Evolutionary conservation across 495 filamentous ascomycete species (phyloP).

Genomic region (Chaetomium tenue): DNA sequence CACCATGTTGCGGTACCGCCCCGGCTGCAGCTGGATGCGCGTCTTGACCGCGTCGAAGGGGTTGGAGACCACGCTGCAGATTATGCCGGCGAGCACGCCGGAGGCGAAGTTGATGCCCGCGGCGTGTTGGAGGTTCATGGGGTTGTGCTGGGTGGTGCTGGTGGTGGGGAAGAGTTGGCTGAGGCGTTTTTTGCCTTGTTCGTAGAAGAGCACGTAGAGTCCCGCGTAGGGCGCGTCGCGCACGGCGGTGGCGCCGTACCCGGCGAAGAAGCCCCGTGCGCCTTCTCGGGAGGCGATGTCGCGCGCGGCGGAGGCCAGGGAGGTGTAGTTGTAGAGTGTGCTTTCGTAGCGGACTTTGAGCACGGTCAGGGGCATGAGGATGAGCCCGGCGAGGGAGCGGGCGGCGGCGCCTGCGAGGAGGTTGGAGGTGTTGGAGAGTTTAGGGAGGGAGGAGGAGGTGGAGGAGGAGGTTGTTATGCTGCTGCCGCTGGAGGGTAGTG

Average conservation of each 20-base stretch:
- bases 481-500: conserved; percentile 32
- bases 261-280: conserved; percentile 81
- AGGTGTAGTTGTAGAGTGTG: conserved; percentile 78
- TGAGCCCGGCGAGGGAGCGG: conserved; percentile 77
- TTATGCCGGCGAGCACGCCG: conserved; percentile 67
- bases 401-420: conserved; percentile 80
- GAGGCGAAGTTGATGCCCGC: conserved; percentile 81
- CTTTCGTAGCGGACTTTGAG: conserved; percentile 96
- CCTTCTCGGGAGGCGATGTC: conserved; percentile 77
- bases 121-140: conserved; percentile 42
- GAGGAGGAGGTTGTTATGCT: conserved; percentile 18
- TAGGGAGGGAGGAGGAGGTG: conserved; percentile 69
- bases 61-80: conserved; percentile 83
- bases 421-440: conserved; percentile 81
- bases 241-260: conserved; percentile 90
- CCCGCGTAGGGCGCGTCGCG: conserved; percentile 95
- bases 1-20: conserved; percentile 80
- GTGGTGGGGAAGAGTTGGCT: conserved; percentile 37
- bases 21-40: conserved; percentile 83
- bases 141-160: neutral
- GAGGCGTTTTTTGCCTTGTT: conserved; percentile 74
- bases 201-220: conserved; percentile 92
- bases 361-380: conserved; percentile 95
- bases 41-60: conserved; percentile 98
- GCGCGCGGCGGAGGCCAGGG: conserved; percentile 64